Percentiles rank a stretch among this genome's conserved stretches.
Conservation (phyloP, 345 rosid species). For the Acer negundo region DNA sequence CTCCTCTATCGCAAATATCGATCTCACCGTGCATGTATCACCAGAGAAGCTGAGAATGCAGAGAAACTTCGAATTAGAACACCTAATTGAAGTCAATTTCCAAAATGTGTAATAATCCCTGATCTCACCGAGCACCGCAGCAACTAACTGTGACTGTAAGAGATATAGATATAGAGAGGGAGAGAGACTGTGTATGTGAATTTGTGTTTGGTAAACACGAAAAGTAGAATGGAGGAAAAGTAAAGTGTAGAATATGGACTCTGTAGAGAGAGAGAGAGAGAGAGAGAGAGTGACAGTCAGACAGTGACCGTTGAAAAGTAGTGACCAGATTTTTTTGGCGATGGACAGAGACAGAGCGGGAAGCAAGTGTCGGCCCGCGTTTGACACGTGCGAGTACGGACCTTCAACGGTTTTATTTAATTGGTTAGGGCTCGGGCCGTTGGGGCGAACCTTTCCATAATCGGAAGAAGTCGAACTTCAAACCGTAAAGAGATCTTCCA, state of each 20-base stretch:
- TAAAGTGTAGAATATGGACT: neutral
- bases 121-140: conserved; percentile 11
- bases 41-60: conserved; percentile 6
- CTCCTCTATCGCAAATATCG: neutral
- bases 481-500: no score
- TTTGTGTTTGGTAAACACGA: conserved; percentile 35
- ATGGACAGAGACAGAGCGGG: neutral
- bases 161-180: conserved; percentile 15
- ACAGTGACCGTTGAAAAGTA: neutral
- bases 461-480: no score
- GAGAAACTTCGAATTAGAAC: neutral
- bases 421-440: conserved; percentile 6
- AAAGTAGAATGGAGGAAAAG: conserved; percentile 33
- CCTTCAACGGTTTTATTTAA: conserved; percentile 20
- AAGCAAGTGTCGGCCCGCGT: conserved; percentile 36
- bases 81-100: neutral
- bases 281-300: conserved; percentile 14
- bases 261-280: neutral
- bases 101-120: neutral
- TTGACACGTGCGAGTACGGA: conserved; percentile 38
- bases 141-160: neutral
- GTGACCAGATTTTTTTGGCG: neutral
- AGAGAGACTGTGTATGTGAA: conserved; percentile 16
- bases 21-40: conserved; percentile 11
- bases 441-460: no score